A percentile compares a stretch with the other conserved stretches of the same genome.
Conservation (phyloP, 2,329 filamentous ascomycete genomes). For the Colletotrichum paranaense region DNA sequence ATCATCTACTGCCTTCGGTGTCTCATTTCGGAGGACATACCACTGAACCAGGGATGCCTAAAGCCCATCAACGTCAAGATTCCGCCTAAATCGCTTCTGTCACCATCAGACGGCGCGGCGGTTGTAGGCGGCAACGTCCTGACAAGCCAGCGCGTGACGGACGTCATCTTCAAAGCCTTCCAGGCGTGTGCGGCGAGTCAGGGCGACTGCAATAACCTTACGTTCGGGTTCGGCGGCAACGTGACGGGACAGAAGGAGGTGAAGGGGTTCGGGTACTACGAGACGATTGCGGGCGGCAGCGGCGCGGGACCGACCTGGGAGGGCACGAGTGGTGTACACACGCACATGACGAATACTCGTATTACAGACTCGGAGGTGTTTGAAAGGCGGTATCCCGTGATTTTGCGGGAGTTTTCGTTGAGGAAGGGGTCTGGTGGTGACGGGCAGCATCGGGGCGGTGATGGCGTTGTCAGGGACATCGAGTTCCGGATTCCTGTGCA, state of each 20-base stretch:
- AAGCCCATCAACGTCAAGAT: slow-evolving; percentile 81
- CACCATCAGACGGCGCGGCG: slow-evolving; percentile 80
- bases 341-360: slow-evolving; percentile 80
- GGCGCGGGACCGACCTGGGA: slow-evolving; percentile 72
- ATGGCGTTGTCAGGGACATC: slow-evolving; percentile 81
- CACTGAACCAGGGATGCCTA: slow-evolving; percentile 85
- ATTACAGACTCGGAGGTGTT: slow-evolving; percentile 69
- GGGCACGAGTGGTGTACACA: slow-evolving; percentile 56
- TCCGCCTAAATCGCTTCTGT: slow-evolving; percentile 78
- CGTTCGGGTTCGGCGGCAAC: slow-evolving; percentile 77
- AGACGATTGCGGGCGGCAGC: slow-evolving; percentile 73
- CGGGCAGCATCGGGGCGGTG: slow-evolving; percentile 76
- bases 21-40: slow-evolving; percentile 84
- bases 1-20: slow-evolving; percentile 88
- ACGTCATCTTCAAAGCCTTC: slow-evolving; percentile 74
- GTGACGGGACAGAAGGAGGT: slow-evolving; percentile 49
- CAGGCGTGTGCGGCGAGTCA: slow-evolving; percentile 82
- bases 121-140: slow-evolving; percentile 85
- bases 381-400: slow-evolving; percentile 72
- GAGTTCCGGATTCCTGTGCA: slow-evolving; percentile 83
- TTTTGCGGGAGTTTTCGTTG: slow-evolving; percentile 77
- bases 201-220: slow-evolving; percentile 86
- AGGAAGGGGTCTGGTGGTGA: slow-evolving; percentile 71
- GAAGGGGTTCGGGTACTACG: slow-evolving; percentile 61
- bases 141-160: slow-evolving; percentile 56